phyloP scores from a whole-genome alignment of 2,329 filamentous ascomycete species.

The Dactylellina parvicollis region DNA sequence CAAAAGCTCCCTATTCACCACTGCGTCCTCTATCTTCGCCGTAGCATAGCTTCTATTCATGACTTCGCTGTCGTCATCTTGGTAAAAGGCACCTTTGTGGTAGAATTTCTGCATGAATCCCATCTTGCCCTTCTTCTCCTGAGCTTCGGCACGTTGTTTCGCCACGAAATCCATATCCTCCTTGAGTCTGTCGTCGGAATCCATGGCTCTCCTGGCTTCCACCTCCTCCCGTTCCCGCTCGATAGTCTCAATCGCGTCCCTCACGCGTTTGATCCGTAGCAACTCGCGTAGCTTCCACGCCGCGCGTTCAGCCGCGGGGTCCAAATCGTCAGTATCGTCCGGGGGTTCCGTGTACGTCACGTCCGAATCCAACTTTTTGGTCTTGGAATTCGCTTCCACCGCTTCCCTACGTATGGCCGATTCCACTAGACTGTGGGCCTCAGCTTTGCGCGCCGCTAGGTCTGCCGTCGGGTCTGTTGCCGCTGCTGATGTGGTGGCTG shows the following conservation, averaged over 20 bases:
- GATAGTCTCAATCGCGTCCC: constrained; percentile 81
- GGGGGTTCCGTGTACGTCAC: constrained; percentile 76
- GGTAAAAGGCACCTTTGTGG: constrained; percentile 96
- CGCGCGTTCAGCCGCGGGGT: constrained; percentile 86
- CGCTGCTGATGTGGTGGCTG: constrained; percentile 28
- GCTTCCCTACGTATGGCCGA: constrained; percentile 86
- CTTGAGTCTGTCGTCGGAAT: constrained; percentile 81
- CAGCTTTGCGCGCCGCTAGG: constrained; percentile 72
- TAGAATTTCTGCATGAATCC: constrained; percentile 94
- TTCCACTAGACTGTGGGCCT: constrained; percentile 82
- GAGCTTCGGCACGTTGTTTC: constrained; percentile 79
- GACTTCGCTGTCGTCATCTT: constrained; percentile 73
- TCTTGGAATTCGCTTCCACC: constrained; percentile 74
- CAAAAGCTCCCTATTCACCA: constrained; percentile 80
- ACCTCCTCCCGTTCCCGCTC: constrained; percentile 89
- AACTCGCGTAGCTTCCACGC: constrained; percentile 95
- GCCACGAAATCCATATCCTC: constrained; percentile 84
- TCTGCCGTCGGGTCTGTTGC: constrained; percentile 50
- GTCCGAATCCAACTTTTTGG: constrained; percentile 85
- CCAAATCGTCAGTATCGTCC: constrained; percentile 86
- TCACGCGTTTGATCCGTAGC: constrained; percentile 84
- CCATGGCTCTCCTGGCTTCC: constrained; percentile 86
- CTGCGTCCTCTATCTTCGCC: constrained; percentile 81
- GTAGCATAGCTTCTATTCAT: constrained; percentile 86
- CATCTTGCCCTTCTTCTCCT: constrained; percentile 80